Evolutionary conservation across 1,139 yeast genomes (phyloP).

Genomic region (Candida glucosophila): DNA sequence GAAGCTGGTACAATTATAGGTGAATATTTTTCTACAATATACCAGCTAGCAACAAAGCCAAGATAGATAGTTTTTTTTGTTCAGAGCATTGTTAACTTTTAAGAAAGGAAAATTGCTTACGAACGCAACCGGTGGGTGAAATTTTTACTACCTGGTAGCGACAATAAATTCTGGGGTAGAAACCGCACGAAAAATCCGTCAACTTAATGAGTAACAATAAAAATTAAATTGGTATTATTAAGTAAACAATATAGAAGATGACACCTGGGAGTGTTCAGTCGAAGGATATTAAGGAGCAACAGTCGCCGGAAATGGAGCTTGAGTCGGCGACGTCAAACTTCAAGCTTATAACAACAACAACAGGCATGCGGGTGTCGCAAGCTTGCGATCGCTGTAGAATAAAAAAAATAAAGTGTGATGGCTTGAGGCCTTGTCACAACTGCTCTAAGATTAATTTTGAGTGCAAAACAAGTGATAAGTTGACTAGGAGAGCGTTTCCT

Average conservation of each 20-base stretch:
- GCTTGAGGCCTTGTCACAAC: conserved; percentile 43
- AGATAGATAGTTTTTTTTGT: neutral
- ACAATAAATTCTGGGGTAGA: neutral
- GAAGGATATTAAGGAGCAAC: conserved; percentile 1
- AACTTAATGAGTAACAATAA: neutral
- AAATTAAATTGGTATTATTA: neutral
- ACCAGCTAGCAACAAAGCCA: neutral
- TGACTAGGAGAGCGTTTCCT: conserved; percentile 39
- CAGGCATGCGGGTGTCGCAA: conserved; percentile 58
- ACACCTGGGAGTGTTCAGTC: neutral
- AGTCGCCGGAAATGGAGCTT: too few relatives aligned
- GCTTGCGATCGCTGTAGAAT: conserved; percentile 86
- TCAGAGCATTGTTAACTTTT: neutral
- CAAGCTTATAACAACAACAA: conserved; percentile 55
- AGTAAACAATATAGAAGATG: neutral
- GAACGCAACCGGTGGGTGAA: neutral
- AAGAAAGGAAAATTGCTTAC: neutral
- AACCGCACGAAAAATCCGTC: neutral
- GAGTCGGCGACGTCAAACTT: too few relatives aligned
- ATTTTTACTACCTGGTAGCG: neutral
- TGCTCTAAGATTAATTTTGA: conserved; percentile 37
- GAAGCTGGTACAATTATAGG: neutral
- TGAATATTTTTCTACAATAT: neutral
- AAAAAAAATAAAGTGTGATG: conserved; percentile 69
- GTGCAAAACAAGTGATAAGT: conserved; percentile 38